Evolutionary conservation across 257 asterid genomes (phyloP).

Genomic region (Salvia rosmarinus): DNA sequence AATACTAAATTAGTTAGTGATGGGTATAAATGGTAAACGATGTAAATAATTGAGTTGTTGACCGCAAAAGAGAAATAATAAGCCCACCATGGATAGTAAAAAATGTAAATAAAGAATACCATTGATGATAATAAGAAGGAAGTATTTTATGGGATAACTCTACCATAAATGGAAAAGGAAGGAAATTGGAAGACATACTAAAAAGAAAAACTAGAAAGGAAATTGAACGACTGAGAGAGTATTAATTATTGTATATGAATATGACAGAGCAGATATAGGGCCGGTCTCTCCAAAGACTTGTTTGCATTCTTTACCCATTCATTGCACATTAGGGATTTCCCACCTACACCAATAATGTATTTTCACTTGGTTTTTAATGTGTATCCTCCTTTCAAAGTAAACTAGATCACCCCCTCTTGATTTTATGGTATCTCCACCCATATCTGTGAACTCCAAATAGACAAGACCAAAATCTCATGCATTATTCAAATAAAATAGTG

Average conservation of each 20-base stretch:
- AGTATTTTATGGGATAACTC: too few relatives aligned
- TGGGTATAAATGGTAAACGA: too few relatives aligned
- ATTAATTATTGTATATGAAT: not conserved
- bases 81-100: too few relatives aligned
- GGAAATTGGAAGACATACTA: too few relatives aligned
- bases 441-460: not conserved
- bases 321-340: constrained; percentile 52
- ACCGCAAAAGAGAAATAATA: too few relatives aligned
- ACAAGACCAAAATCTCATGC: not conserved
- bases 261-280: constrained; percentile 33
- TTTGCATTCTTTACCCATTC: constrained; percentile 43
- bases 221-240: too few relatives aligned
- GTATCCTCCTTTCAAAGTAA: constrained; percentile 8
- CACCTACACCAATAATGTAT: constrained; percentile 52
- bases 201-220: too few relatives aligned
- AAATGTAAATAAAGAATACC: too few relatives aligned
- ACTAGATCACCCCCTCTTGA: not conserved
- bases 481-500: not conserved
- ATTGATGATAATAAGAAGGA: too few relatives aligned
- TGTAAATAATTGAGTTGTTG: too few relatives aligned
- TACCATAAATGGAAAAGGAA: too few relatives aligned
- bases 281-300: constrained; percentile 46
- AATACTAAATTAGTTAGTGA: too few relatives aligned
- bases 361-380: constrained; percentile 35
- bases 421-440: constrained; percentile 22